These are phyloP conservation scores for Mycena vulgaris DNA, from an alignment of 768 basidiomycete genomes.

Conservation along the genomic window DNA sequence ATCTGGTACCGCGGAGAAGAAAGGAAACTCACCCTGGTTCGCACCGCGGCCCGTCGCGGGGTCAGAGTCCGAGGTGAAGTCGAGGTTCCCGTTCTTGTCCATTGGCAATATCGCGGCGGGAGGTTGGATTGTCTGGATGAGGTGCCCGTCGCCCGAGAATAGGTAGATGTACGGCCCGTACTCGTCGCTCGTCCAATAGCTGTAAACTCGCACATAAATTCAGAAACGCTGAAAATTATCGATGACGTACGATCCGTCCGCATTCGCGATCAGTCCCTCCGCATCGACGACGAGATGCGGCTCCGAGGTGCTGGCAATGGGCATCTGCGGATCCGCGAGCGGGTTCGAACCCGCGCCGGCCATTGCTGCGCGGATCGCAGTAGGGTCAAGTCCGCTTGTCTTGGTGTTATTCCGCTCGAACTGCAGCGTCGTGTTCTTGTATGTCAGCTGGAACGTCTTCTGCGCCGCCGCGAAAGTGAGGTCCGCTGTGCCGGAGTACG, in stretches of 20 bases:
- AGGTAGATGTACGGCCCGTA: conserved; percentile 79
- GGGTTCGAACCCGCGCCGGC: conserved; percentile 47
- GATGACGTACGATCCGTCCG: conserved; percentile 68
- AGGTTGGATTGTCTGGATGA: conserved; percentile 72
- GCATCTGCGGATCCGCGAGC: conserved; percentile 60
- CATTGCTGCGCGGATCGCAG: conserved; percentile 59
- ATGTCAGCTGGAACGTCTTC: conserved; percentile 65
- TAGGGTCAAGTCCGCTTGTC: conserved; percentile 72
- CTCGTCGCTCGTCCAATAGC: conserved; percentile 79
- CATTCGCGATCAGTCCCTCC: conserved; percentile 71
- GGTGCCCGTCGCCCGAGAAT: conserved; percentile 60
- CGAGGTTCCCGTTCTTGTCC: conserved; percentile 57
- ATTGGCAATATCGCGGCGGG: conserved; percentile 70
- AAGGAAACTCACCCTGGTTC: conserved; percentile 63
- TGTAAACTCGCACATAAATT: conserved; percentile 38
- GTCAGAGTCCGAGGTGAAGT: conserved; percentile 66
- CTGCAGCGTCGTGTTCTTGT: conserved; percentile 65
- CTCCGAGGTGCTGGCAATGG: conserved; percentile 59
- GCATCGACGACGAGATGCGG: conserved; percentile 68
- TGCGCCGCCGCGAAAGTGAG: conserved; percentile 67
- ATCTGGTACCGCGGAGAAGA: no score
- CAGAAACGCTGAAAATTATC: neutral
- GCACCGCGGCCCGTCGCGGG: conserved; percentile 67
- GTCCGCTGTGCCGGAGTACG: conserved; percentile 63
- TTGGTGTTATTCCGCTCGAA: conserved; percentile 61